Evolutionary conservation across 768 basidiomycete species (phyloP).

Genomic region (Calocera cornea): DNA sequence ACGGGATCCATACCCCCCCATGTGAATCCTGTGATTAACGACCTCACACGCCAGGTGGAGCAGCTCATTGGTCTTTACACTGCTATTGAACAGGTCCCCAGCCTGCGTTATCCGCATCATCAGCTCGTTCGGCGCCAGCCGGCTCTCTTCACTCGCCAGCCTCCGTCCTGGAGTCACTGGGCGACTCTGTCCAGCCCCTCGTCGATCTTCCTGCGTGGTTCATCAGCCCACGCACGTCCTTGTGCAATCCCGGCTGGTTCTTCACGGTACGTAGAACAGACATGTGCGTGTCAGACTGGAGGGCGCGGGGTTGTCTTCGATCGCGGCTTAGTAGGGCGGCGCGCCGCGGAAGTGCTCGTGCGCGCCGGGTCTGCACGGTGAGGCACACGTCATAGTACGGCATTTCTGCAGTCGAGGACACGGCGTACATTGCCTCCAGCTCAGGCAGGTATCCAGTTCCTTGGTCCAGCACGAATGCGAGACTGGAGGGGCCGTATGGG

Average conservation of each 20-base stretch:
- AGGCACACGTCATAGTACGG: slow-evolving; percentile 53
- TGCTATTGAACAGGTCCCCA: slow-evolving; percentile 40
- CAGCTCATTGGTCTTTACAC: slow-evolving; percentile 56
- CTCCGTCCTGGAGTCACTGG: not conserved
- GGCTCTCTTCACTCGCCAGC: slow-evolving; percentile 25
- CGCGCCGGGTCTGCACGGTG: slow-evolving; percentile 56
- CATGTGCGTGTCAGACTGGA: slow-evolving; percentile 44
- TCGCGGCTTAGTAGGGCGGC: not conserved
- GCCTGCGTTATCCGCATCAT: slow-evolving; percentile 63
- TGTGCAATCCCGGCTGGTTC: slow-evolving; percentile 43
- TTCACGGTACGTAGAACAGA: slow-evolving; percentile 50
- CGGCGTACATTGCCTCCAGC: slow-evolving; percentile 44
- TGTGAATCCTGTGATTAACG: slow-evolving; percentile 59
- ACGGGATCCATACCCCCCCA: slow-evolving; percentile 33
- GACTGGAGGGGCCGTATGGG: slow-evolving; percentile 54
- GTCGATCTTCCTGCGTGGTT: slow-evolving; percentile 34
- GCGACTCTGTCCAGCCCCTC: slow-evolving; percentile 40
- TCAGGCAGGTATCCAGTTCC: slow-evolving; percentile 39
- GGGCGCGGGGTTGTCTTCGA: slow-evolving; percentile 24
- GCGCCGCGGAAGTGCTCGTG: slow-evolving; percentile 37
- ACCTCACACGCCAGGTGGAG: slow-evolving; percentile 56
- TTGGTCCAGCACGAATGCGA: slow-evolving; percentile 78
- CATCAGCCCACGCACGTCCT: slow-evolving; percentile 35
- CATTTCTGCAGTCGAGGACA: slow-evolving; percentile 57
- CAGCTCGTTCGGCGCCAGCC: slow-evolving; percentile 25